Evolutionary conservation across 768 basidiomycete species (phyloP).

Genomic region (Russula abietina): DNA sequence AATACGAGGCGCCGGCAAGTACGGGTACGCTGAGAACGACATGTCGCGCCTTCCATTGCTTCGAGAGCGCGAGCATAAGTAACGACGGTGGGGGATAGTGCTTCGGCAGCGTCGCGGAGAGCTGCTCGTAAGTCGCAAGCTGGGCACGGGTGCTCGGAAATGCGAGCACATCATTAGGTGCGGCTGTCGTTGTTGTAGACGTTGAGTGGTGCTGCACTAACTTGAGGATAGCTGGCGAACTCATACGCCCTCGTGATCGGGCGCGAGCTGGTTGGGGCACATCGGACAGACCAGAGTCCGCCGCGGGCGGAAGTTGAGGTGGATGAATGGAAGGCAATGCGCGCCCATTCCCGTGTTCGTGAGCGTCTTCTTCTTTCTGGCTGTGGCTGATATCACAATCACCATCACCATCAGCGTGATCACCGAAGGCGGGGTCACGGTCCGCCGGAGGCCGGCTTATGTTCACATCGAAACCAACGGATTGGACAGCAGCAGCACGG

Average conservation of each 20-base stretch:
- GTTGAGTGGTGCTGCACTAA: slow-evolving; percentile 4
- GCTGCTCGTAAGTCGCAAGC: slow-evolving; percentile 47
- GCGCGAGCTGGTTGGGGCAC: slow-evolving; percentile 4
- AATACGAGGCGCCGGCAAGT: slow-evolving; percentile 43
- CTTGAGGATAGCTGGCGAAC: slow-evolving; percentile 2
- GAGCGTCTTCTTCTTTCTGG: slow-evolving; percentile 15
- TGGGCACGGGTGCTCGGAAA: slow-evolving; percentile 56
- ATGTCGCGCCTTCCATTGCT: slow-evolving; percentile 63
- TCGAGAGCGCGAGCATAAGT: slow-evolving; percentile 65
- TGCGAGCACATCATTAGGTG: slow-evolving; percentile 38
- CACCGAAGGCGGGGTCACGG: slow-evolving; percentile 35
- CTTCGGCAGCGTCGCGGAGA: slow-evolving; percentile 54
- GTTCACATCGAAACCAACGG: slow-evolving; percentile 59
- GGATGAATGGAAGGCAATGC: not conserved
- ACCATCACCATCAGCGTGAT: slow-evolving; percentile 32
- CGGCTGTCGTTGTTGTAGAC: slow-evolving; percentile 1
- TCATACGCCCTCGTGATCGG: slow-evolving; percentile 6
- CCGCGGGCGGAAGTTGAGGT: not conserved
- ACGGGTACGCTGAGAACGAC: slow-evolving; percentile 45
- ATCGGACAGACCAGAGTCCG: slow-evolving; percentile 1
- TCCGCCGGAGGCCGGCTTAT: slow-evolving; percentile 35
- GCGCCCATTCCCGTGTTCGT: slow-evolving; percentile 1
- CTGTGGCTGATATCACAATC: slow-evolving; percentile 23
- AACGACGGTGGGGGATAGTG: slow-evolving; percentile 60
- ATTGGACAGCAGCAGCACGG: slow-evolving; percentile 67